Base-by-base conservation (phyloP, 345 rosid species). In the Hirschfeldia incana region DNA sequence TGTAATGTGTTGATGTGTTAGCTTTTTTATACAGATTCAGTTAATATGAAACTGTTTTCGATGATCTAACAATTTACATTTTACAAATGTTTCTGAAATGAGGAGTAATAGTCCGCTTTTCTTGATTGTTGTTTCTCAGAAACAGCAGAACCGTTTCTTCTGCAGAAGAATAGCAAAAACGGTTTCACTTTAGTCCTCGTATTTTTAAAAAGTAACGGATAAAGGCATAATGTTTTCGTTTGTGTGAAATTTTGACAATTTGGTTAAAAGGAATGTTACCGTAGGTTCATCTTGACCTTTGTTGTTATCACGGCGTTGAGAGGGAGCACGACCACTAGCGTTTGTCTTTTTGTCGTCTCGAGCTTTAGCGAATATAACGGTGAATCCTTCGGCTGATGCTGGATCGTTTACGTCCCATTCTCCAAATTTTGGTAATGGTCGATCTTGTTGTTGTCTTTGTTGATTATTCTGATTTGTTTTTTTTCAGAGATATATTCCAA, bases 371-470 rank as follows among this genome's bases (percentile, higher is more conserved):
- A 89, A 89, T 80, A 89, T 89, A 37, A 89, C 90, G 11, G 91
- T 89, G 55, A 85, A 89, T 29, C 93, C 91, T 84, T 89, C 93
- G 0, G 93, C 91, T 34, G 93, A 85, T 73, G 93, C 90, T 10
- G 93, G 91, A 76, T 89, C 89, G 72, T 88, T 89, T 73, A 89
- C 91, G 57, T 89, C 91, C 93, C 93, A 89, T 78, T 87, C 93
- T 10, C 93, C 93, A 57, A 89, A 89, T 83, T 88, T 89, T 5
- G 93, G 93, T 76, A 88, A 78, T 32, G 93, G 85, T 74, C 91
- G 82, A 32, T 85, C 90, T 73, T 86, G 79, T 71, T 85, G 88
- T 81, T 88, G 89, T 70, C 85, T 72, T 11, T 8, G 71, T 61
- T 77, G 77, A 76, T 81, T 76, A 59, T 81, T 76, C 76, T 76